Conservation (phyloP, 169 alveolate species). For the Cryptosporidium meleagridis region DNA sequence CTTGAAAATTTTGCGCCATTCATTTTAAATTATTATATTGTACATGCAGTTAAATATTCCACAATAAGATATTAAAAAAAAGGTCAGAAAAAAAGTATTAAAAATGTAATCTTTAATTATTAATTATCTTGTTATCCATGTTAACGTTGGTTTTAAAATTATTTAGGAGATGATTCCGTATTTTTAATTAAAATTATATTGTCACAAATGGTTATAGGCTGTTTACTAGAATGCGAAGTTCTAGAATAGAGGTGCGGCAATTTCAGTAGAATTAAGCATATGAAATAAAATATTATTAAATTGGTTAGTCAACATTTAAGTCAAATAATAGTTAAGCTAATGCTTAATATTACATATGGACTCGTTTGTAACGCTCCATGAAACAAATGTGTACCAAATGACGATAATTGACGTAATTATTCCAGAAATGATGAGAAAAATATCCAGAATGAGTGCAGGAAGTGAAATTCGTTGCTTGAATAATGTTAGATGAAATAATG, state of each 20-base stretch:
- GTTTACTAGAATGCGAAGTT: neutral
- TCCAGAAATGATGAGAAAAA: conserved; percentile 22
- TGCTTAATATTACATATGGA: conserved; percentile 22
- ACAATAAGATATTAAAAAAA: neutral
- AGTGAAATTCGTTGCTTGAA: neutral
- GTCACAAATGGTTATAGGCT: neutral
- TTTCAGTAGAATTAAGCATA: too few species aligned
- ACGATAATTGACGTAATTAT: conserved; percentile 24
- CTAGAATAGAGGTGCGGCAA: neutral
- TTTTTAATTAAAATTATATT: too few species aligned
- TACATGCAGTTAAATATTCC: neutral
- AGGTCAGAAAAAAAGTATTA: too few species aligned
- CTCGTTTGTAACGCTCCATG: conserved; percentile 49
- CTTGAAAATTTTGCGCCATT: neutral
- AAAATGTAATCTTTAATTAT: too few species aligned
- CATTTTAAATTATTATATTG: neutral
- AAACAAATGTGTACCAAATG: conserved; percentile 45
- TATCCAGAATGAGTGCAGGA: neutral
- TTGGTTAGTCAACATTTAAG: too few species aligned
- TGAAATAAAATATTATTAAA: too few species aligned
- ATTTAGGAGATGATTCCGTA: too few species aligned
- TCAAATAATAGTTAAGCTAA: neutral
- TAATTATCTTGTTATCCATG: too few species aligned
- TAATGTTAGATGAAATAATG: conserved; percentile 27
- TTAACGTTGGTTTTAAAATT: neutral